Base-by-base conservation (phyloP, 169 alveolate genomes). In the Cryptosporidium ryanae region DNA sequence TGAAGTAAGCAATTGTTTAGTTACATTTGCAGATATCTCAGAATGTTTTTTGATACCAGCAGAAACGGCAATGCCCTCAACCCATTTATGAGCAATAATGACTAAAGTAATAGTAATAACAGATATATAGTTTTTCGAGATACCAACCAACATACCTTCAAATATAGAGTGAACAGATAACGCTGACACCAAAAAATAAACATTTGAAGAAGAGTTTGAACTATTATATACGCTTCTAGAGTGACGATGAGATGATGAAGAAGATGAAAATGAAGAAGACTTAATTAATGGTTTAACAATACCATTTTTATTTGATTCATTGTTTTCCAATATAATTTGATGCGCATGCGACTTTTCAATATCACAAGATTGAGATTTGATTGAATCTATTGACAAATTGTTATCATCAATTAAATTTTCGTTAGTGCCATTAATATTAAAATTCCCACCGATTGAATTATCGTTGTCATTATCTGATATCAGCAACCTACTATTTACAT, bases 61-160 rank as follows among this genome's bases (percentile, higher is more conserved):
- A 32, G 84, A 55, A 23, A 76, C 84, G n/a, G 84, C 84, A 59
- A 76, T 76, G 12, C 84, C 84, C 32, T 76, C 84, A 2, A 76
- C 71, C 84, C 84, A 76, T 76, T 76, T 76, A 61, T 76, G 84
- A 6, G 84, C 71, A 38, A 76, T 32, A 34, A 76, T 76, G 4
- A 76, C 63, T 43, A 76, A 32, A 38, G 84, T 76, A 18, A 59
- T 59, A 2, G 71, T 76, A 34, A 76, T 1, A 6, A 76, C 84
- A 12, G 84, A 76, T 23, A 59, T 46, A 21, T n/a, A 34, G 31
- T 25, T 38, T 43, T 76, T 76, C 2, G 84, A 76, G 5, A 76
- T 76, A 8, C 84, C 84, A 55, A 76, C 84, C 27, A 76, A 49
- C 71, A 76, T 76, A 54, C 84, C 84, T 18, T 76, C 84, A 38